Evolutionary conservation across 768 basidiomycete genomes (phyloP), one percentile per base, ranked within the genome.

Genomic region (Macrocybe gigantea): DNA sequence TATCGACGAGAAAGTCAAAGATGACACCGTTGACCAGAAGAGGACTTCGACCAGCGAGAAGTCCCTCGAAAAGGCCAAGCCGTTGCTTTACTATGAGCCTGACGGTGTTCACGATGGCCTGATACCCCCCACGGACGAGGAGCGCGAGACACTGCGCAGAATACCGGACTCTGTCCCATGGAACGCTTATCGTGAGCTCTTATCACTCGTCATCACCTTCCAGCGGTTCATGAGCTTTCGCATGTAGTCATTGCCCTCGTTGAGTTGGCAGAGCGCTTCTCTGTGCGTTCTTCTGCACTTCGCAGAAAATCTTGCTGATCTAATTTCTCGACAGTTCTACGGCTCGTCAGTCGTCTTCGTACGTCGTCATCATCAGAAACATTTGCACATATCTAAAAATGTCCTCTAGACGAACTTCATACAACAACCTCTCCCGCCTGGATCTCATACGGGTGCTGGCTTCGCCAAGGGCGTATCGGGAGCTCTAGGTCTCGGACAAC

Each of bases 191-290:
- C 59, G 76, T 78, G 45, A 66, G 64, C 41, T 77, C 79, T 9
- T 81, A 78, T 59, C 59, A 75, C 77, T 45, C 53, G 71, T 60
- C 37, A 48, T 41, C 44, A 29, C 30, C 45, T 10, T 14, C 12
- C 3, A n/a, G 8, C 36, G 3, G 12, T 29, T 44, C 31, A 29
- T 30, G 13, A 5, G 30, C 46, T 47, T 32, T 48, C 9, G 37
- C 11, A 22, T 41, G 8, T 45, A 83, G 81, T 83, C 45, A 82
- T 88, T 45, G 83, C 82, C 7, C 30, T 82, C 32, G 71, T 85
- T 31, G 85, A 88, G 60, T 63, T 85, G 37, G 83, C 82, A 3
- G 87, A 88, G 58, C 80, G 86, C 10, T 88, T 88, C 64, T 87
- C 85, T 36, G 78, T 80, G 52, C 41, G 73, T 60, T 12, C 10